phyloP scores from a whole-genome alignment of 495 filamentous ascomycete genomes.

The Neurospora pannonica region DNA sequence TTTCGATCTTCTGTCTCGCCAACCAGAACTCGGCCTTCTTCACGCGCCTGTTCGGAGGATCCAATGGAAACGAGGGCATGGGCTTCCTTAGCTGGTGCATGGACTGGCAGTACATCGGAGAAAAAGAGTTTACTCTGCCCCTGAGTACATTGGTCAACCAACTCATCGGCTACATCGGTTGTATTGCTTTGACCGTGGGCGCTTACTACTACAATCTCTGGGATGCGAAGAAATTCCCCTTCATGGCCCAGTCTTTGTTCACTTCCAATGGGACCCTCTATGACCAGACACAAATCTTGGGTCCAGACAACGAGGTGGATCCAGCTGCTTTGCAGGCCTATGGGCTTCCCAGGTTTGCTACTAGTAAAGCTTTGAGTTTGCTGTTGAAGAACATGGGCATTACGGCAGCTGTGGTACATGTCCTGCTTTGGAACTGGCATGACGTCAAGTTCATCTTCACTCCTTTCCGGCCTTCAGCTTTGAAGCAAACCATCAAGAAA shows the following conservation, averaged over 20 bases:
- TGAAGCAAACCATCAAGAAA: constrained; percentile 8
- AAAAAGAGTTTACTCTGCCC: constrained; percentile 23
- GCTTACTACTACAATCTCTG: constrained; percentile 39
- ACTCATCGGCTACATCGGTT: constrained; percentile 31
- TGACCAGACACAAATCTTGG: constrained; percentile 29
- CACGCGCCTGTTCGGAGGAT: constrained; percentile 46
- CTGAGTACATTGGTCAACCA: constrained; percentile 27
- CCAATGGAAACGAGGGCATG: constrained; percentile 37
- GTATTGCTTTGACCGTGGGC: constrained; percentile 29
- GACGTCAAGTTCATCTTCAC: constrained; percentile 14
- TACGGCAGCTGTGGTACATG: constrained; percentile 33
- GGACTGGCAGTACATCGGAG: constrained; percentile 46
- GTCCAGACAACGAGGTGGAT: constrained; percentile 26
- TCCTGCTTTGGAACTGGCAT: constrained; percentile 26
- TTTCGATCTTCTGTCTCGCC: constrained; percentile 47
- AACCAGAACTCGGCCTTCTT: constrained; percentile 40
- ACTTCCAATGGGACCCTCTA: constrained; percentile 45
- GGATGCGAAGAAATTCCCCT: constrained; percentile 36
- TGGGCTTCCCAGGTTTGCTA: constrained; percentile 33
- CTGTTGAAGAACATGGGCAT: constrained; percentile 30
- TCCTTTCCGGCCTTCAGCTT: constrained; percentile 12
- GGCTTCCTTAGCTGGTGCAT: constrained; percentile 38
- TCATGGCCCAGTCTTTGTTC: constrained; percentile 38
- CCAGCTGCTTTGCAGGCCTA: constrained; percentile 16
- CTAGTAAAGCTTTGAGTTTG: constrained; percentile 27